Evolutionary conservation across 768 basidiomycete species (phyloP).

Genomic region (Austroboletus eburneus): DNA sequence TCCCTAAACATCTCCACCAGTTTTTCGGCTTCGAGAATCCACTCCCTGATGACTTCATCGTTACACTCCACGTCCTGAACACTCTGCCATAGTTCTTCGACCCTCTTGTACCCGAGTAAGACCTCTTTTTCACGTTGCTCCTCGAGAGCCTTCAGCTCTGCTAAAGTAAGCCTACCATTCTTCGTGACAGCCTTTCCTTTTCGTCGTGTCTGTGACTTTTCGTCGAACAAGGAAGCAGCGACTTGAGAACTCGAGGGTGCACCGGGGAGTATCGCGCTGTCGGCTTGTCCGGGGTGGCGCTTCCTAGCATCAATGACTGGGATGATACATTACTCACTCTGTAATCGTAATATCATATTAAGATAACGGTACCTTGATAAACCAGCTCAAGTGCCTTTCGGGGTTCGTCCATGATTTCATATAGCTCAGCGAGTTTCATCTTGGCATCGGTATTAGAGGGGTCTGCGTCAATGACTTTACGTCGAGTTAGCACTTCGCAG

Average conservation of each 20-base stretch:
- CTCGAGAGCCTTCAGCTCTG: slow-evolving; percentile 62
- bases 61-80: slow-evolving; percentile 44
- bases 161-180: slow-evolving; percentile 46
- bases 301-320: slow-evolving; percentile 60
- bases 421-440: slow-evolving; percentile 85
- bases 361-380: slow-evolving; percentile 58
- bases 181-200: slow-evolving; percentile 29
- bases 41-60: slow-evolving; percentile 57
- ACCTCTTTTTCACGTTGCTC: slow-evolving; percentile 64
- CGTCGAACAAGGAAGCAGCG: slow-evolving; percentile 59
- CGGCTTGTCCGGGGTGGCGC: slow-evolving; percentile 35
- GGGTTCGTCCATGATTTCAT: slow-evolving; percentile 79
- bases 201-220: slow-evolving; percentile 40
- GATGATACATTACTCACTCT: slow-evolving; percentile 51
- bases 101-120: slow-evolving; percentile 49
- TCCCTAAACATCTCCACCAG: slow-evolving; percentile 87
- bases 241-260: slow-evolving; percentile 17
- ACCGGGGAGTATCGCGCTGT: slow-evolving; percentile 10
- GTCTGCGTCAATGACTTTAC: slow-evolving; percentile 66
- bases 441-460: slow-evolving; percentile 78
- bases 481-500: slow-evolving; percentile 15
- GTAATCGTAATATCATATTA: slow-evolving; percentile 41
- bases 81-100: slow-evolving; percentile 59
- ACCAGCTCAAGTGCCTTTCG: slow-evolving; percentile 72
- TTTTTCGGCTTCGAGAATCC: slow-evolving; percentile 80